Evolutionary conservation across 768 basidiomycete genomes (phyloP), one percentile per base, ranked within the genome.

Genomic region (button mushroom (Agaricus bisporus)): DNA sequence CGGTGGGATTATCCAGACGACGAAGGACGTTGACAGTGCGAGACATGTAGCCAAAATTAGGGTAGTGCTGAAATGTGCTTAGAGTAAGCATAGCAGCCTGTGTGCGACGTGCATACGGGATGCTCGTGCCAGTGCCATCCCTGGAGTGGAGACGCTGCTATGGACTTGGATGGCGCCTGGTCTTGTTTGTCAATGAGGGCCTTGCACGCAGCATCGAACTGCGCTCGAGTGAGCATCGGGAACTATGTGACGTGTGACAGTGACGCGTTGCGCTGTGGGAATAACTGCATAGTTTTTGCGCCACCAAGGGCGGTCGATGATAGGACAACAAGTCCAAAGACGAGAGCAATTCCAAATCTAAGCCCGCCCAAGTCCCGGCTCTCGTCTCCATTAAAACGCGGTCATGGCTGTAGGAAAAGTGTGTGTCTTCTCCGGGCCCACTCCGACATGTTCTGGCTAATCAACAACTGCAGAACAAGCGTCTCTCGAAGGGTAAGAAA

Each of bases 401-500:
- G 62, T 68, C 61, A 92, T 92, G 90, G 90, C 89, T 68, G 90
- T 92, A 76, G 89, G 89, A 71, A 91, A 91, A 82, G 89, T 88
- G 58, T 48, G 82, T 48, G 82, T 69, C 32, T 35, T 55, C 7
- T 14, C 20, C 6, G 15, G 9, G 15, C 46, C 4, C 32, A 17
- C 7, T 1, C 6, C 17, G 17, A 14, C 15, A 20, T 28, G 32
- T 18, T 17, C n/a, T 18, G 53, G 42, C 49, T 60, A 38, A 62
- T 37, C 28, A 12, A 25, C 38, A 36, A 15, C 41, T 46, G 12
- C 61, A 98, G 91, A 98, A 98, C 79, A 99, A 99, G 78, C 86
- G 93, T 70, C 83, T 95, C 63, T 94, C 93, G 47, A 97, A 97
- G 79, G 93, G 93, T 66, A 95, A 95, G 83, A 95, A 95, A 80